Evolutionary conservation across 139 green algal genomes (phyloP), one percentile per base, ranked within the genome.

Genomic region (Chlamydomonas schloesseri): DNA sequence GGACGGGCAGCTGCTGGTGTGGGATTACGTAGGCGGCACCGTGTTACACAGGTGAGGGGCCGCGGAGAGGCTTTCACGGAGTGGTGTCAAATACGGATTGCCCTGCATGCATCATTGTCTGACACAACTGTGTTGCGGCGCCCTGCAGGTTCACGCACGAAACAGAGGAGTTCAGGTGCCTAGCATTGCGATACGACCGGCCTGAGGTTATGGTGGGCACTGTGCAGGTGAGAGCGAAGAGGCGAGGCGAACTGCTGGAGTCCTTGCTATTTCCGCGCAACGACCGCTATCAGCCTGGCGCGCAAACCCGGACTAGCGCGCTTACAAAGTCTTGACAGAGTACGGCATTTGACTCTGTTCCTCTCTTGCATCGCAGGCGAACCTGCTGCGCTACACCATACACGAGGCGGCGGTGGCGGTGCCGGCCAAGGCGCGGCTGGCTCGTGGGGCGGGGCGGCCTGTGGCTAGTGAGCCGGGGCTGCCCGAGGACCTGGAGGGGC

Each of bases 1-100:
- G 77, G 93, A 96, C 86, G 93, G 92, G 36, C 62, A 62, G 72
- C 80, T 96, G 58, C 68, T 93, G 31, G 58, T 96, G 24, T 96
- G 94, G 94, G 88, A 95, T 64, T 96, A 95, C 80, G 76, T 87
- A 15, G 81, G 81, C 0, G 91, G 88, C 11, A 60, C 80, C 47
- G 42, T 93, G 69, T 53, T 95, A 68, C 81, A 88, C 60, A 91
- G 69, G 89, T 83, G 80, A 1, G 82, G 9, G 53, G 17, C 3
- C 11, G 14, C 5, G 14, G 65, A 72, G 65, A 10, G 31, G 53
- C 13, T 13, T 15, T 15, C 13, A 58, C 53, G 53, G 53, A 15
- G 53, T 58, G 53, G 53, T 13, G 53, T 13, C 53, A 58, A 58
- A 15, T n/a, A n/a, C n/a, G n/a, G n/a, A n/a, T n/a, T n/a, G n/a